These are phyloP conservation scores for Cantharellus anzutake DNA, from an alignment of 768 basidiomycete species.

Conservation along the genomic window DNA sequence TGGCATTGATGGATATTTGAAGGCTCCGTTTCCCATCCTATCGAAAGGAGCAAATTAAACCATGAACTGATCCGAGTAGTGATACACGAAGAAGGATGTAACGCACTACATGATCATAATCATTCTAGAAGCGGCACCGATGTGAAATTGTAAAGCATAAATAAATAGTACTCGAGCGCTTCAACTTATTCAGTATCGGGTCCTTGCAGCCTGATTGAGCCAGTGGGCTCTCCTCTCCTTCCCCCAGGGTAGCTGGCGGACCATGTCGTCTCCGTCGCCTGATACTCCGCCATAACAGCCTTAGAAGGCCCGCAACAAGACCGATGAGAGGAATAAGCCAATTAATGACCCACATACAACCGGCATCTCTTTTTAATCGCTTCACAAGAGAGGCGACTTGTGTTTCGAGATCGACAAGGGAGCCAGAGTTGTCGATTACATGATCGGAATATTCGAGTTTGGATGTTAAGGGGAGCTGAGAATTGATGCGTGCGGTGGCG, in stretches of 20 bases:
- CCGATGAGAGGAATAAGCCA: constrained; percentile 30
- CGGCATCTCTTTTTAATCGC: constrained; percentile 19
- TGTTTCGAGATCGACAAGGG: constrained; percentile 39
- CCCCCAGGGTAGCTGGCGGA: background rate
- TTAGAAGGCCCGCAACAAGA: constrained; percentile 11
- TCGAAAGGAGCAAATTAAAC: too few relatives aligned
- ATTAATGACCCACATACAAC: constrained; percentile 25
- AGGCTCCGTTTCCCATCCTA: too few relatives aligned
- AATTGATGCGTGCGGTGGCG: constrained; percentile 51
- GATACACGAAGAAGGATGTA: too few relatives aligned
- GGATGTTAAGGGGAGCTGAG: constrained; percentile 60
- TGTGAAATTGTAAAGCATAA: background rate
- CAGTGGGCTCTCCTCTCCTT: background rate
- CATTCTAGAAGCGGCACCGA: too few relatives aligned
- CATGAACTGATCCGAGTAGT: too few relatives aligned
- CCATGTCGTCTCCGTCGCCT: constrained; percentile 1
- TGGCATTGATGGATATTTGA: too few relatives aligned
- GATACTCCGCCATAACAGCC: constrained; percentile 4
- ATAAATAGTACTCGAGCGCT: background rate
- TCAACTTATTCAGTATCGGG: background rate
- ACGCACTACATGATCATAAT: too few relatives aligned
- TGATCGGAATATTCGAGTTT: constrained; percentile 76
- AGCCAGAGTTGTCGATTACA: constrained; percentile 79
- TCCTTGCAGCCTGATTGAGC: background rate
- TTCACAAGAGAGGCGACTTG: constrained; percentile 30